Evolutionary conservation across 441 rosid species (phyloP), one percentile per base, ranked within the genome.

Genomic region (Codiaeum variegatum): DNA sequence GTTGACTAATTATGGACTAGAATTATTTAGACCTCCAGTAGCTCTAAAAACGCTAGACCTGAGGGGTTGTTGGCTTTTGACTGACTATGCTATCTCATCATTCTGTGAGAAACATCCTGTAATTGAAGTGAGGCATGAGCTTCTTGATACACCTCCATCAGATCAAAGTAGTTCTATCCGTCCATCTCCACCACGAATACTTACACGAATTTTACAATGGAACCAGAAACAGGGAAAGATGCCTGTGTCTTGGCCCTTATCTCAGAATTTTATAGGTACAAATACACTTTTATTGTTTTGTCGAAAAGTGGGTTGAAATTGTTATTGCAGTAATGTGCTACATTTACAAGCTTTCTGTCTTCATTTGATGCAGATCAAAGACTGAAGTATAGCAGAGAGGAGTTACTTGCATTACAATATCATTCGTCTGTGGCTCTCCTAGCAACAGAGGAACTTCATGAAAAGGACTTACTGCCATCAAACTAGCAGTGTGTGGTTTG

Each of bases 41-140:
- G 66, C 79, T 54, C 82, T 95, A 18, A 84, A 84, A 77, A 59
- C 76, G 65, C 87, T 95, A 36, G 90, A 95, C 79, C 84, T 95
- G 70, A 87, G 82, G 77, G 99, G 97, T 31, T 93, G 97, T 78
- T 95, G 99, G 99, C 95, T 95, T 52, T 79, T 93, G 73, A 86
- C 88, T 0, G 73, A 83, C 78, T 89, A 86, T 31, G 89, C 78
- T 24, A 55, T 93, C 54, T 59, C 73, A 31, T 38, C 77, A n/a
- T 85, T 95, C 79, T 76, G 81, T 74, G 79, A 75, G 76, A 86
- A 74, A 66, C 73, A 90, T 69, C 93, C 90, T 23, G 83, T 44
- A 62, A 74, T 91, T 31, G 87, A 88, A 75, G 77, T 90, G 66
- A 82, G 67, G 78, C 99, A 93, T 28, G 98, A 88, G 18, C 77